A percentile compares a stretch with the other conserved stretches of the same genome.
phyloP scores from a whole-genome alignment of 2,329 filamentous ascomycete genomes.

The Tolypocladium ovalisporum region DNA sequence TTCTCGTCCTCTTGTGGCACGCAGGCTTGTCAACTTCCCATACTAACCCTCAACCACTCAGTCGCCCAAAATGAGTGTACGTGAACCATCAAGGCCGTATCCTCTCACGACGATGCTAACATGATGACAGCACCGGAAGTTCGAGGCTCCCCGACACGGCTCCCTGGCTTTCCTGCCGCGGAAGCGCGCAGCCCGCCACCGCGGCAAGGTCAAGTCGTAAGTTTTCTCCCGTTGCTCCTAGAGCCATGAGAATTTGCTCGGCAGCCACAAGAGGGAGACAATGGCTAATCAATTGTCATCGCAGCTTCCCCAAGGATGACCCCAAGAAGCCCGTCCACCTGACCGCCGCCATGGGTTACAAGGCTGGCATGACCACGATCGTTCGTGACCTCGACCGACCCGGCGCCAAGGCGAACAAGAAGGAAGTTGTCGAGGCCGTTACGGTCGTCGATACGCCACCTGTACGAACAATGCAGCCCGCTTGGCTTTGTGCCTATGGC shows the following conservation, averaged over 20 bases:
- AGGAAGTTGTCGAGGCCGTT: constrained; percentile 87
- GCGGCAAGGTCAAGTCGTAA: constrained; percentile 98
- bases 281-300: constrained; percentile 16
- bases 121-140: constrained; percentile 40
- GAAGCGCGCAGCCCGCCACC: constrained; percentile 89
- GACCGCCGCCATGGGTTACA: constrained; percentile 97
- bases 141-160: constrained; percentile 87
- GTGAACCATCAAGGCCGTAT: constrained; percentile 8
- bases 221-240: constrained; percentile 20
- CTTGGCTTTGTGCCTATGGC: constrained; percentile 64
- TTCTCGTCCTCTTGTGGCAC: constrained; percentile 14
- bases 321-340: constrained; percentile 99
- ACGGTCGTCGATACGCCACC: constrained; percentile 87
- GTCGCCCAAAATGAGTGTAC: constrained; percentile 30
- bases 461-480: constrained; percentile 81
- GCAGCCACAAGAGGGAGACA: not conserved
- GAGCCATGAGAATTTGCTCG: not conserved
- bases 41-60: constrained; percentile 27
- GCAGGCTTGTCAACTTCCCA: constrained; percentile 21
- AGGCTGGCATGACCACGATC: constrained; percentile 99
- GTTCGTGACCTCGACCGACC: constrained; percentile 98
- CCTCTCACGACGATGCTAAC: constrained; percentile 2
- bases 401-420: constrained; percentile 99
- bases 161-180: constrained; percentile 78
- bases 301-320: constrained; percentile 99